Evolutionary conservation across 2,329 filamentous ascomycete species (phyloP).

Genomic region (Didymella pinodella): DNA sequence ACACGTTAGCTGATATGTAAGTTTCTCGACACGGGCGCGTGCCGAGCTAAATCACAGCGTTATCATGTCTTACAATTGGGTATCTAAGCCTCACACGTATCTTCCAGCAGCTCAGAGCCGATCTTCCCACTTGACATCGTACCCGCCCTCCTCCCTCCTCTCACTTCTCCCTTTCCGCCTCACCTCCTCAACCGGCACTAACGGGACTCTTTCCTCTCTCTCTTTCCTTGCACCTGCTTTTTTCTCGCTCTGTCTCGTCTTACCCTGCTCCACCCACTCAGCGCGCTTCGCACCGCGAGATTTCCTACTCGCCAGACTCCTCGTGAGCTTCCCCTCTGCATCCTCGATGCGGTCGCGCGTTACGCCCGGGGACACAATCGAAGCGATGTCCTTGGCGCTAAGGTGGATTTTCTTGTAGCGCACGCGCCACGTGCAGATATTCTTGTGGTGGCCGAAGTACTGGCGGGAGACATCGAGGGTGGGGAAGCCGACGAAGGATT

Average conservation of each 20-base stretch:
- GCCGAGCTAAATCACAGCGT: no score
- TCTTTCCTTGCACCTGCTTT: not conserved
- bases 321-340: constrained; percentile 1
- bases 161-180: not conserved
- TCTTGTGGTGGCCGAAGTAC: constrained; percentile 19
- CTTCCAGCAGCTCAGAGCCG: not conserved
- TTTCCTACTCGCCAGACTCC: not conserved
- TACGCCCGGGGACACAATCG: constrained; percentile 23
- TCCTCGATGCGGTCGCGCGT: constrained; percentile 13
- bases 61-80: no score
- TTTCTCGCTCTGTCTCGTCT: not conserved
- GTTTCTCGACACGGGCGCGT: no score
- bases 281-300: not conserved
- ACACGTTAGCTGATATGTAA: no score
- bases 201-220: not conserved
- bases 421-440: constrained; percentile 30
- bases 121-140: not conserved
- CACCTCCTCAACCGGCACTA: not conserved
- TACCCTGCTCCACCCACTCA: not conserved
- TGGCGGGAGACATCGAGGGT: constrained; percentile 31
- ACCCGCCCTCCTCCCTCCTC: not conserved
- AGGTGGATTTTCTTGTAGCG: constrained; percentile 39
- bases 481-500: constrained; percentile 35
- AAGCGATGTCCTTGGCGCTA: constrained; percentile 9
- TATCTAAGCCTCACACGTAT: not conserved